These are phyloP conservation scores for Aspergillus sergii DNA, from an alignment of 2,329 filamentous ascomycete genomes.

Conservation along the genomic window DNA sequence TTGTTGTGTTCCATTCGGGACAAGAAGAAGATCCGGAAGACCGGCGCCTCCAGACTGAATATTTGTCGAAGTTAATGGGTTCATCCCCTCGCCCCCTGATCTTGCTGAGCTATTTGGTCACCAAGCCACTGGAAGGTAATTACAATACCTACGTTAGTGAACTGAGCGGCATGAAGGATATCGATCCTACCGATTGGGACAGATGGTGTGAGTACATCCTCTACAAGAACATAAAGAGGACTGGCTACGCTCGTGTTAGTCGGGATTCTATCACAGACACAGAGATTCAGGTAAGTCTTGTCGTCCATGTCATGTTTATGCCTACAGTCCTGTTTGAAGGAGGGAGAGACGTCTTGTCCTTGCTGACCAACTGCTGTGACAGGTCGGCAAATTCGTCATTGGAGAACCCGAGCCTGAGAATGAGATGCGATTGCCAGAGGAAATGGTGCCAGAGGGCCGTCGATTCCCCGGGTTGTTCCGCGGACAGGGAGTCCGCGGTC, in stretches of 20 bases:
- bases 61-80: conserved; percentile 86
- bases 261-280: conserved; percentile 94
- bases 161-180: conserved; percentile 88
- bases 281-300: conserved; percentile 73
- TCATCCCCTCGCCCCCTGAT: conserved; percentile 77
- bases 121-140: conserved; percentile 85
- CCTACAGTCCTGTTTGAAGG: not conserved
- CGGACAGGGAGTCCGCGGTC: conserved; percentile 82
- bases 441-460: conserved; percentile 73
- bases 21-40: conserved; percentile 97
- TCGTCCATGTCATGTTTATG: not conserved
- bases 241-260: conserved; percentile 87
- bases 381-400: conserved; percentile 89
- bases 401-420: conserved; percentile 67
- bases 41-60: conserved; percentile 80
- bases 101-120: conserved; percentile 89
- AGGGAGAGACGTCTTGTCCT: not conserved
- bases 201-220: conserved; percentile 99
- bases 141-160: conserved; percentile 95
- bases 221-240: conserved; percentile 83
- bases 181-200: conserved; percentile 91
- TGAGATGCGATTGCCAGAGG: conserved; percentile 69
- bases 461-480: conserved; percentile 84
- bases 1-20: conserved; percentile 98
- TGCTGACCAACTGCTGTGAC: conserved; percentile 20